Base-by-base conservation (phyloP, 2,329 filamentous ascomycete species). In the Paracamarosporium sp. region DNA sequence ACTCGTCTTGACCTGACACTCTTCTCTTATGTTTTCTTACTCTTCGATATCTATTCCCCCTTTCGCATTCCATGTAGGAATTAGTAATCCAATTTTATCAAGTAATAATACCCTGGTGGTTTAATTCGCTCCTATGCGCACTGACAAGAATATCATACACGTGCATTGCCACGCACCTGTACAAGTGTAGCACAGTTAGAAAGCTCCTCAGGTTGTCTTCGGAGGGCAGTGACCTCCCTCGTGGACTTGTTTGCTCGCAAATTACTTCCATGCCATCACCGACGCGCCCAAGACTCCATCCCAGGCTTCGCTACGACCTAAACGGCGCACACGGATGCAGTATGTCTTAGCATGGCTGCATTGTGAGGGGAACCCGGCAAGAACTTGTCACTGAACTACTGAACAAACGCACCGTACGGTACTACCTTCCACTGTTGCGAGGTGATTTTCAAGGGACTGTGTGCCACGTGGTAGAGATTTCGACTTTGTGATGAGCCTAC, bases 21-120 rank as follows among this genome's bases (percentile, higher is more conserved):
- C 66, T 71, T 74, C 69, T 74, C 70, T 67, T 76, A 71, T 76
- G 73, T 76, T 76, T 74, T 71, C 66, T 73, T 75, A 74, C 67
- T 66, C 67, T 76, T 76, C 73, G 68, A 74, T 73, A 75, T 68
- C 71, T 76, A 76, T 76, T 75, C 72, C 74, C 67, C 74, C 71
- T 69, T 71, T 73, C 69, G 71, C 68, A 65, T 68, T 75, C 68
- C 69, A 71, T 70, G 64, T 74, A 75, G 70, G 73, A 75, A 68
- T 68, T 75, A 76, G 74, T 76, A 76, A 76, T 76, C 65, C 68
- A 71, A 60, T 60, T 59, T 76, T 69, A 66, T 59, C 61, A 51
- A 52, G 51, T 76, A 74, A 75, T 76, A 72, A 64, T 66, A 72
- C 65, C 61, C 68, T 53, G 62, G 67, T 68, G 67, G 64, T 69